These are phyloP conservation scores for Erysiphe pulchra DNA, from an alignment of 2,329 filamentous ascomycete genomes.

Conservation along the genomic window DNA sequence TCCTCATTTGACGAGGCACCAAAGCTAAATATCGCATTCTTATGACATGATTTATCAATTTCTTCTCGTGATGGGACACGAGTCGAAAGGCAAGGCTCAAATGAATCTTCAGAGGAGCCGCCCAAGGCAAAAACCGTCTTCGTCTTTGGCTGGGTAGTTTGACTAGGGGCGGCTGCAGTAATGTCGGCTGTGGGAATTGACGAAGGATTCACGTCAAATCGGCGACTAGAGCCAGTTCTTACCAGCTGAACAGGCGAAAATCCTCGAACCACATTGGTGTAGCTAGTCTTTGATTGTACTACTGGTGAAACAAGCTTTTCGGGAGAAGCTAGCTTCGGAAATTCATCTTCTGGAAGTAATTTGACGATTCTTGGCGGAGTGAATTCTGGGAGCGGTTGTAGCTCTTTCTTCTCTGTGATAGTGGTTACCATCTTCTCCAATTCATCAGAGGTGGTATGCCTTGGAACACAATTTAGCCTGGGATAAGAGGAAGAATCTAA, in stretches of 20 bases:
- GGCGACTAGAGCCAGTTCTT: slow-evolving; percentile 35
- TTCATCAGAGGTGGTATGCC: slow-evolving; percentile 78
- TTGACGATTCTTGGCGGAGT: slow-evolving; percentile 13
- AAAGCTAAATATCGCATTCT: slow-evolving; percentile 39
- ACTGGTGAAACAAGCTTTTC: slow-evolving; percentile 14
- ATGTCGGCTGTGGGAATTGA: slow-evolving; percentile 26
- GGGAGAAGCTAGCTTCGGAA: slow-evolving; percentile 8
- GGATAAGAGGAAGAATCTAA: slow-evolving; percentile 18
- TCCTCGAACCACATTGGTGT: slow-evolving; percentile 50
- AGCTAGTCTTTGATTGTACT: slow-evolving; percentile 10
- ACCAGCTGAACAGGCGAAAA: slow-evolving; percentile 45
- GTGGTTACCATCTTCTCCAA: slow-evolving; percentile 84
- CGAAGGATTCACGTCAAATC: slow-evolving; percentile 18
- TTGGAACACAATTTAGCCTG: slow-evolving; percentile 33
- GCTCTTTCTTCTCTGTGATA: slow-evolving; percentile 59
- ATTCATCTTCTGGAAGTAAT: slow-evolving; percentile 18
- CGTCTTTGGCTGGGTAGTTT: slow-evolving; percentile 34
- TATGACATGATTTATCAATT: slow-evolving; percentile 9
- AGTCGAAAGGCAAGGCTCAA: slow-evolving; percentile 11
- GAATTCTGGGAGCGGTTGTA: slow-evolving; percentile 25
- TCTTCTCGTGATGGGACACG: slow-evolving; percentile 6
- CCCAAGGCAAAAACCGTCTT: slow-evolving; percentile 26
- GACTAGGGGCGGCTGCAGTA: slow-evolving; percentile 19
- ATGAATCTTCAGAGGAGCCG: slow-evolving; percentile 15
- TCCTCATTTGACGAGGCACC: slow-evolving; percentile 68